Base-by-base conservation (phyloP, 768 basidiomycete genomes). In the Collybia sp. region DNA sequence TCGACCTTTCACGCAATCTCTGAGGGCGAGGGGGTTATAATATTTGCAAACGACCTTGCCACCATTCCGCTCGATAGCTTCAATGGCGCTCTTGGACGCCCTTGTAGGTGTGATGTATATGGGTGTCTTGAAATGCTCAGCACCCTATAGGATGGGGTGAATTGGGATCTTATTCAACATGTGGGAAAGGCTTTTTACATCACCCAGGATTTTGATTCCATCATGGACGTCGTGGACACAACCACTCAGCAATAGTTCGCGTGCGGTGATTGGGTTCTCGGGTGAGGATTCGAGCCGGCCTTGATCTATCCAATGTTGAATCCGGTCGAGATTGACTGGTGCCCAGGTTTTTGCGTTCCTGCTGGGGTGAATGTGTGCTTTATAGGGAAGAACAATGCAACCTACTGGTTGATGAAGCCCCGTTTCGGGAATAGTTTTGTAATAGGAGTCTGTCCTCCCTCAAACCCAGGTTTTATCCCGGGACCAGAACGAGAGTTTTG, bases 361-460 rank as follows among this genome's bases (percentile, higher is more conserved):
- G 55, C 20, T 35, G 2, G 25, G 25, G 35, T 30, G 37, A 54
- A 13, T 42, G 20, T 25, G 25, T 30, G 42, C 19, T 35, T 16
- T 13, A 32, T 16, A 25, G 19, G 44, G 15, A 47, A 19, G 42
- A 15, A 20, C 15, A 17, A 12, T 13, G n/a, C 45, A 18, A 76
- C 89, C 58, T 55, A 96, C 95, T 81, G 80, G 67, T 96, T 98
- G 48, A 85, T 79, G 64, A 98, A 98, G 39, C 96, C 96, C 40
- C 82, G 78, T 72, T 99, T 99, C 5, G 96, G 96, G 59, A 94
- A 88, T 37, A 83, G 71, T 52, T 91, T 84, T 5, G 88, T 85
- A 44, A 98, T 82, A 12, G 95, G 90, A 4, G 95, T 97, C 64
- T 97, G 95, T 51, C 96, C 96, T 60, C 96, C 96, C 65, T 97